Percentiles rank a stretch among this genome's conserved stretches.
These are phyloP conservation scores for Cladosporium sp. DNA, from an alignment of 2,329 filamentous ascomycete genomes.

Conservation along the genomic window DNA sequence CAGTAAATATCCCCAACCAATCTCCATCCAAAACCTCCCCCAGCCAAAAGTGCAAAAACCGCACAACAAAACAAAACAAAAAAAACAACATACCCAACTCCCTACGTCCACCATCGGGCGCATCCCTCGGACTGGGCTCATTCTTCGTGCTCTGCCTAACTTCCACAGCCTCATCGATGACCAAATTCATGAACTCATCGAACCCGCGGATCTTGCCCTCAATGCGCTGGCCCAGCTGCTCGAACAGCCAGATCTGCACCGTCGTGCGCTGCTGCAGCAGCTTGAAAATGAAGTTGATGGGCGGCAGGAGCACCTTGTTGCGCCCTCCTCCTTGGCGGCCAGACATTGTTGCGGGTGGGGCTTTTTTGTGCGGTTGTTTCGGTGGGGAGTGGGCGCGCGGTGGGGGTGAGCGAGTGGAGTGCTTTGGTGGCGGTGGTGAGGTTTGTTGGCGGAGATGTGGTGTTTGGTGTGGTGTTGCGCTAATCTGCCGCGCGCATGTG, in stretches of 20 bases:
- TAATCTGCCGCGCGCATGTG: constrained; percentile 1
- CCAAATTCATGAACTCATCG: constrained; percentile 99
- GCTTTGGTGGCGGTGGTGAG: neutral
- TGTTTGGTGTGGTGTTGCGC: neutral
- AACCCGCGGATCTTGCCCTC: constrained; percentile 97
- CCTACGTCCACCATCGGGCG: constrained; percentile 65
- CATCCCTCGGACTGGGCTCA: constrained; percentile 69
- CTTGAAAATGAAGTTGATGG: constrained; percentile 91
- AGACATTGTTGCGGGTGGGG: constrained; percentile 47
- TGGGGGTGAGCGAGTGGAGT: neutral
- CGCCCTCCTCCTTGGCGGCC: constrained; percentile 48
- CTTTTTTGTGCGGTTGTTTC: too few relatives aligned
- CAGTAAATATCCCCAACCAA: neutral
- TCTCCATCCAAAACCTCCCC: neutral
- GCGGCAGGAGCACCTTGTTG: constrained; percentile 64
- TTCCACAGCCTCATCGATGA: constrained; percentile 91
- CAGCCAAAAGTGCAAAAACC: too few relatives aligned
- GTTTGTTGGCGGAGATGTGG: neutral
- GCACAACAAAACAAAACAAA: too few relatives aligned
- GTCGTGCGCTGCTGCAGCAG: constrained; percentile 78
- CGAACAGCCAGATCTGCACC: constrained; percentile 93
- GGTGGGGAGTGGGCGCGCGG: neutral
- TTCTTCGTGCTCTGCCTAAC: constrained; percentile 80
- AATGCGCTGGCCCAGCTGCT: constrained; percentile 89
- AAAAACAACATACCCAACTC: constrained; percentile 59